A percentile compares a stretch with the other conserved stretches of the same genome.
These are phyloP conservation scores for Exophiala mesophila DNA, from an alignment of 2,329 filamentous ascomycete species.

Conservation along the genomic window DNA sequence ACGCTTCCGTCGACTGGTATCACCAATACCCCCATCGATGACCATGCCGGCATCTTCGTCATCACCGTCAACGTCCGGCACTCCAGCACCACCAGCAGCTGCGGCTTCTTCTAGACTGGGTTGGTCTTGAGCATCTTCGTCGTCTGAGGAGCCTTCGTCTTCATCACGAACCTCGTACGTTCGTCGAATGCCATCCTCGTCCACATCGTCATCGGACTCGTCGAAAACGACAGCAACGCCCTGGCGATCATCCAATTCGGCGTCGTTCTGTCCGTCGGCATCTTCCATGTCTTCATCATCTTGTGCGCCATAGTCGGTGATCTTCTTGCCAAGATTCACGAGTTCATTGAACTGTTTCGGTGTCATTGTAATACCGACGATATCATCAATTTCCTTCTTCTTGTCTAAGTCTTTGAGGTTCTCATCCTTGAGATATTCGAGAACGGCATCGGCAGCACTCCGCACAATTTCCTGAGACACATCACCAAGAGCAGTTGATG, in stretches of 20 bases:
- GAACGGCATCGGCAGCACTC: slow-evolving; percentile 85
- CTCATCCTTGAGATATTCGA: slow-evolving; percentile 92
- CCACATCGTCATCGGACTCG: slow-evolving; percentile 72
- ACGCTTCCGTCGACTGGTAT: slow-evolving; percentile 47
- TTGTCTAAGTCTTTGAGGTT: slow-evolving; percentile 96
- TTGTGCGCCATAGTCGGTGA: slow-evolving; percentile 95
- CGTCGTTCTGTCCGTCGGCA: slow-evolving; percentile 59
- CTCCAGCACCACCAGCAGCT: slow-evolving; percentile 43
- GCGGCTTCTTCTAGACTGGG: slow-evolving; percentile 49
- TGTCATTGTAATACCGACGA: slow-evolving; percentile 74
- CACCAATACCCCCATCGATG: slow-evolving; percentile 62
- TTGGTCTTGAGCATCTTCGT: slow-evolving; percentile 64
- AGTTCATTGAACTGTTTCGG: slow-evolving; percentile 95
- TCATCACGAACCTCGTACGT: slow-evolving; percentile 81
- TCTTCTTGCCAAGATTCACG: slow-evolving; percentile 95
- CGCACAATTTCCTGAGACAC: slow-evolving; percentile 86
- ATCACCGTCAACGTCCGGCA: slow-evolving; percentile 39
- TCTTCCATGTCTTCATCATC: slow-evolving; percentile 85
- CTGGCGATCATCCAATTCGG: slow-evolving; percentile 86
- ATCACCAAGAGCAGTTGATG: slow-evolving; percentile 83
- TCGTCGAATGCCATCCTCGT: slow-evolving; percentile 71
- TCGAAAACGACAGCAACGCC: slow-evolving; percentile 98
- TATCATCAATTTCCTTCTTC: slow-evolving; percentile 94
- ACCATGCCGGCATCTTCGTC: slow-evolving; percentile 62
- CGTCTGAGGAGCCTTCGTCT: slow-evolving; percentile 67